phyloP scores from a whole-genome alignment of 352 stramenopile species.

The Phytophthora cryptogea region DNA sequence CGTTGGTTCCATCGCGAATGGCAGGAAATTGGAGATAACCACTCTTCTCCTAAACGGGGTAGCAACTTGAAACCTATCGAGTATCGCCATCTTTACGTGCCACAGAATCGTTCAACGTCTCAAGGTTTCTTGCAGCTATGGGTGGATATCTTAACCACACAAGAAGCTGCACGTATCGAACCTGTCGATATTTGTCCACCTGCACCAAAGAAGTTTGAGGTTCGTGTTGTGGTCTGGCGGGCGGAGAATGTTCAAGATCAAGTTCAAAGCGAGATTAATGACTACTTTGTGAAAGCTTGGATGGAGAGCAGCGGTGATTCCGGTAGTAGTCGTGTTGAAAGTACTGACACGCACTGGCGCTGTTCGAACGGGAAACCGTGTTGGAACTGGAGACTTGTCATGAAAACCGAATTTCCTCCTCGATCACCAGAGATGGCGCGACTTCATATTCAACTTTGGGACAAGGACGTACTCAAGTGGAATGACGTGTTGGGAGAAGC shows the following conservation, averaged over 20 bases:
- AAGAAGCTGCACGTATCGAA: constrained; percentile 66
- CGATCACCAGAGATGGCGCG: constrained; percentile 81
- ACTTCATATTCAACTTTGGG: constrained; percentile 92
- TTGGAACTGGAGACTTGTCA: constrained; percentile 94
- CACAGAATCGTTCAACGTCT: constrained; percentile 61
- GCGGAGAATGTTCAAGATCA: constrained; percentile 83
- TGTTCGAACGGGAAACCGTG: constrained; percentile 89
- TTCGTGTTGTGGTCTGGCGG: constrained; percentile 91
- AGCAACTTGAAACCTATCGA: constrained; percentile 84
- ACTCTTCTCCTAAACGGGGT: constrained; percentile 10
- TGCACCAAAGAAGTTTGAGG: constrained; percentile 74
- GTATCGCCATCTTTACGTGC: constrained; percentile 82
- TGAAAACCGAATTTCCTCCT: constrained; percentile 82
- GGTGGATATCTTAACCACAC: constrained; percentile 89
- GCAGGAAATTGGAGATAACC: constrained; percentile 57
- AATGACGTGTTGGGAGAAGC: constrained; percentile 90
- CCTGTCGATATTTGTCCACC: constrained; percentile 75
- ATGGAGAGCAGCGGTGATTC: constrained; percentile 63
- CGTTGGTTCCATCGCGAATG: constrained; percentile 92
- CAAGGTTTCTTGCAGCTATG: constrained; percentile 83
- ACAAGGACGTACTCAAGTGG: constrained; percentile 93
- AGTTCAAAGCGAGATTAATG: constrained; percentile 82
- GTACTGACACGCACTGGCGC: constrained; percentile 92
- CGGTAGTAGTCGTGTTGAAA: constrained; percentile 33
- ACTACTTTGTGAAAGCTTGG: constrained; percentile 93